These are phyloP conservation scores for Pyrrhoderma noxium DNA, from an alignment of 1,284 basidiomycete genomes.

Conservation along the genomic window DNA sequence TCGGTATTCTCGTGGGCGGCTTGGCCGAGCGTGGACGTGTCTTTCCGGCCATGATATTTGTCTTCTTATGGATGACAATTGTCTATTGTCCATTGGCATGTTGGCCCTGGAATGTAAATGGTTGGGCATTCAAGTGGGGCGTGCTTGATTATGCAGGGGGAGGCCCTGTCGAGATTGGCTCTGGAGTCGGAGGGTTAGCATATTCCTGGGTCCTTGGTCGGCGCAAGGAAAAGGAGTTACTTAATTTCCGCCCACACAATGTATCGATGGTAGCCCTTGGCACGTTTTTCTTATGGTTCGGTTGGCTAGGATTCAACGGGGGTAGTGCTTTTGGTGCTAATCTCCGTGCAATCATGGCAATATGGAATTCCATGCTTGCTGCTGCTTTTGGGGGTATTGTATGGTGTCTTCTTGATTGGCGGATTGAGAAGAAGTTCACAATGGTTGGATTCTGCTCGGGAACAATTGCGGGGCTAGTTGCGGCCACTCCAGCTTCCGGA, in stretches of 20 bases:
- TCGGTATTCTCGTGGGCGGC: slow-evolving; percentile 69
- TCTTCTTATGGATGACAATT: slow-evolving; percentile 80
- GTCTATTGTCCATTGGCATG: slow-evolving; percentile 79
- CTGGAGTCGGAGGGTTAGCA: slow-evolving; percentile 80
- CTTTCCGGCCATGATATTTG: slow-evolving; percentile 82
- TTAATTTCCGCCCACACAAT: slow-evolving; percentile 91
- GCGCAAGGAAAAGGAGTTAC: slow-evolving; percentile 70
- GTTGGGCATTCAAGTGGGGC: slow-evolving; percentile 89
- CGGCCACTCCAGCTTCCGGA: slow-evolving; percentile 79
- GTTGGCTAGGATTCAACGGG: slow-evolving; percentile 54
- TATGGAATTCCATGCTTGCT: slow-evolving; percentile 84
- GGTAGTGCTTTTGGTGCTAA: slow-evolving; percentile 86
- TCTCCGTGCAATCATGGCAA: slow-evolving; percentile 78
- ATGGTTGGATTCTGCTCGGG: slow-evolving; percentile 83
- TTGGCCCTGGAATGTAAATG: slow-evolving; percentile 72
- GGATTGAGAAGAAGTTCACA: slow-evolving; percentile 73
- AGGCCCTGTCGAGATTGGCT: slow-evolving; percentile 90
- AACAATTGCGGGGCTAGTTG: slow-evolving; percentile 85
- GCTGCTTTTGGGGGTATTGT: slow-evolving; percentile 73
- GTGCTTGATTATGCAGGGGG: slow-evolving; percentile 87
- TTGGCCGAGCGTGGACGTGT: slow-evolving; percentile 87
- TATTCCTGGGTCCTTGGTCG: slow-evolving; percentile 81
- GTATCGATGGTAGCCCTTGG: slow-evolving; percentile 87
- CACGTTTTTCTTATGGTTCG: slow-evolving; percentile 87
- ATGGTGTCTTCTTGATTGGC: slow-evolving; percentile 87